Conservation (phyloP, 345 rosid species). For the sweet orange (Citrus sinensis) region DVS_A1.0 CM039168.1:29738001-29738500, state of each 20-base stretch:
- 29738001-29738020: conserved; percentile 17
- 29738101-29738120: conserved; percentile 32
- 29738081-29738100: conserved; percentile 48
- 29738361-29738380: conserved; percentile 27
- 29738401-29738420: not conserved
- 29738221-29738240: conserved; percentile 14
- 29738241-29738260: not conserved
- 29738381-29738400: conserved; percentile 16
- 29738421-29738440: conserved; percentile 13
- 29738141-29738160: conserved; percentile 9
- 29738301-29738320: not conserved
- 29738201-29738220: conserved; percentile 23
- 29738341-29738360: not conserved
- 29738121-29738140: conserved; percentile 17
- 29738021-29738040: conserved; percentile 20
- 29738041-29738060: conserved; percentile 19
- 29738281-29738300: conserved; percentile 10
- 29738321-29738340: conserved; percentile 5
- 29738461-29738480: not conserved
- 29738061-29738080: conserved; percentile 16
- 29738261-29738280: not conserved
- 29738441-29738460: not conserved
- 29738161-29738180: conserved; percentile 14
- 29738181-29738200: conserved; percentile 19
- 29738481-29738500: not conserved